phyloP scores from a whole-genome alignment of 2,329 filamentous ascomycete genomes.

The Biscogniauxia sp. region DNA sequence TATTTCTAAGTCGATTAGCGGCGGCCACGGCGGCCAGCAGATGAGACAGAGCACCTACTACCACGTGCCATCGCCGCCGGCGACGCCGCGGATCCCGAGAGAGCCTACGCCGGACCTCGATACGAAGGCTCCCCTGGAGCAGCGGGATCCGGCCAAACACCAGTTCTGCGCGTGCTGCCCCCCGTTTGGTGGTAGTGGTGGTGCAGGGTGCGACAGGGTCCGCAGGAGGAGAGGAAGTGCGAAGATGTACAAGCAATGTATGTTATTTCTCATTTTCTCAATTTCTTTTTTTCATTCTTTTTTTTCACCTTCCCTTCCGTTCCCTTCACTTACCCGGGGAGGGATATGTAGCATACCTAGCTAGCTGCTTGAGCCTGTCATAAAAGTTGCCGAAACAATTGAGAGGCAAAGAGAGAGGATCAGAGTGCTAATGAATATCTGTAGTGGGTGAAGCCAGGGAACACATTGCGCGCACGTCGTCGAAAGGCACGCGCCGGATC shows the following conservation, averaged over 20 bases:
- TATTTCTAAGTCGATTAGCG: too few relatives aligned
- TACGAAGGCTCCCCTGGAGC: slow-evolving; percentile 6
- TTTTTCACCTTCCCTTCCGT: not conserved
- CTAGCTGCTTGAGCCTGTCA: not conserved
- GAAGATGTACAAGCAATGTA: slow-evolving; percentile 29
- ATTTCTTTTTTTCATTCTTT: not conserved
- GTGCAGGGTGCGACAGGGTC: not conserved
- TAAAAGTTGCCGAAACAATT: too few relatives aligned
- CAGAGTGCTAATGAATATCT: slow-evolving; percentile 10
- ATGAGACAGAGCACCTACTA: slow-evolving; percentile 4
- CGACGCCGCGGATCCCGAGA: slow-evolving; percentile 24
- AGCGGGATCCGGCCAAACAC: slow-evolving; percentile 7
- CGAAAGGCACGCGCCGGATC: slow-evolving; percentile 14
- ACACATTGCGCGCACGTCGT: slow-evolving; percentile 21
- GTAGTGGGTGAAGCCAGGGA: slow-evolving; percentile 24
- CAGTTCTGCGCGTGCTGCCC: slow-evolving; percentile 27
- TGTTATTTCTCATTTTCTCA: slow-evolving; percentile 2
- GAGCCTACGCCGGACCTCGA: slow-evolving; percentile 30
- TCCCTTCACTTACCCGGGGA: not conserved
- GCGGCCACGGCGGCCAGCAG: slow-evolving; percentile 1
- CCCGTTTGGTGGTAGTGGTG: not conserved
- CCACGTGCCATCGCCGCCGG: slow-evolving; percentile 11
- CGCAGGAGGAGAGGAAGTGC: slow-evolving; percentile 10
- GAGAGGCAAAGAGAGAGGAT: too few relatives aligned
- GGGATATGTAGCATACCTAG: not conserved